Evolutionary conservation across 1,284 basidiomycete species (phyloP).

Genomic region (Trametes versicolor): DNA sequence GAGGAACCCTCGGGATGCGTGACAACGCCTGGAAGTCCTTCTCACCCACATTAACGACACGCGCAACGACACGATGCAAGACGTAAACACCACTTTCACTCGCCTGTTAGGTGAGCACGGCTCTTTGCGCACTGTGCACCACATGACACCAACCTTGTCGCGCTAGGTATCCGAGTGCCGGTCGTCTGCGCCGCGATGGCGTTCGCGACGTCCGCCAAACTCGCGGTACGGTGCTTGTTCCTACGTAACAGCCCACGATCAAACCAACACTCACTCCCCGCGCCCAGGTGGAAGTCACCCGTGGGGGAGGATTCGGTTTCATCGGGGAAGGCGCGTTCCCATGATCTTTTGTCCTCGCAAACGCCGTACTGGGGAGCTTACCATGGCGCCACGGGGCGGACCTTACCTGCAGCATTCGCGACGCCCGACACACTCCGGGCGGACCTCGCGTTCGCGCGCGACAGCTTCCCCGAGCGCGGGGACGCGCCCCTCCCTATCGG

Average conservation of each 20-base stretch:
- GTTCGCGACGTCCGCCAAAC: constrained; percentile 64
- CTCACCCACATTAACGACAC: too few species aligned
- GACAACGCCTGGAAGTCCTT: too few species aligned
- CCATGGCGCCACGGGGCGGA: neutral
- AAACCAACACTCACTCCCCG: constrained; percentile 1
- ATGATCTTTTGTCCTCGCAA: neutral
- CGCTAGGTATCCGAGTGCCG: constrained; percentile 55
- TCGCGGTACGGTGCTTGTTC: constrained; percentile 55
- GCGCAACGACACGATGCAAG: constrained; percentile 22
- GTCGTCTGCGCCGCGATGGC: constrained; percentile 76
- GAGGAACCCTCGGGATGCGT: too few species aligned
- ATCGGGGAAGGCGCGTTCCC: constrained; percentile 59
- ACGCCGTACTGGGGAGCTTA: neutral
- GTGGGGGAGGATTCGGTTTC: constrained; percentile 79
- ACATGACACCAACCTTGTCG: constrained; percentile 19
- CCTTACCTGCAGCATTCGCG: constrained; percentile 14
- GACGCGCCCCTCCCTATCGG: constrained; percentile 64
- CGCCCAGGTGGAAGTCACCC: constrained; percentile 56
- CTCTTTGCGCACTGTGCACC: neutral
- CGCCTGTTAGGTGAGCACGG: constrained; percentile 39
- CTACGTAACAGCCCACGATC: constrained; percentile 18
- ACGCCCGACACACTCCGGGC: constrained; percentile 52
- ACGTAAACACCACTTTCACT: constrained; percentile 50
- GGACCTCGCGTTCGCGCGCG: constrained; percentile 61
- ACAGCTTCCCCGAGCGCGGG: constrained; percentile 45